Evolutionary conservation across 2,329 filamentous ascomycete genomes (phyloP), one percentile per base, ranked within the genome.

Genomic region (Acephala macrosclerotiorum): DNA sequence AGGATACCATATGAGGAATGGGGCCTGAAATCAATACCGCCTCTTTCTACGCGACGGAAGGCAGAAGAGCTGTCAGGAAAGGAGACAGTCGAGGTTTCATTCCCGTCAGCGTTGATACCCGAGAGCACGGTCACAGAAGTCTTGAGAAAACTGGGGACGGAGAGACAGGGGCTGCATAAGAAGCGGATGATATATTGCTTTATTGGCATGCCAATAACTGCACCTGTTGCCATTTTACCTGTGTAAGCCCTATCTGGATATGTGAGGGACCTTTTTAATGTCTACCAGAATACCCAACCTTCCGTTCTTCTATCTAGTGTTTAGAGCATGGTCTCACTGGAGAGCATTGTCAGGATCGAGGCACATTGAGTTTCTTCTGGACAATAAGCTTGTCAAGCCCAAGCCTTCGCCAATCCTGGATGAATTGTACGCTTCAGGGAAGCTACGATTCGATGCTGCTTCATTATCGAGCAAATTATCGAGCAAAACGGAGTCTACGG

Each of bases 1-100:
- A 88, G 93, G 68, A 97, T 99, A 74, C 92, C 96, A 2, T 97
- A 92, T 77, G 92, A 98, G 80, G 96, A 99, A 89, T 99, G 96
- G 96, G 94, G 93, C 0, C 84, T 99, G 71, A 98, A 98, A 81
- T 97, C 93, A 40, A 90, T 99, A 60, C 96, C 96, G 53, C 90
- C 94, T 25, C 83, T 97, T 72, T 93, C 89, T 49, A 82, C 87
- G 64, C 85, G 87, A 71, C 85, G 89, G 65, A 85, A 87, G 71
- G 82, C 86, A 58, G 88, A 92, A 60, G 88, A 91, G 72, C 74
- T 89, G 25, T 78, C 87, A 60, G 87, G 86, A 42, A 84, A 85
- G 69, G 85, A 88, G 59, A 88, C 87, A 72, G 87, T 93, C 67
- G 87, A 93, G 71, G 85, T 97, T 35, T 81, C 93, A 60, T 98